Evolutionary conservation across 805 yeast genomes (phyloP), one percentile per base, ranked within the genome.

Genomic region (Isabelozyma heimii): DNA sequence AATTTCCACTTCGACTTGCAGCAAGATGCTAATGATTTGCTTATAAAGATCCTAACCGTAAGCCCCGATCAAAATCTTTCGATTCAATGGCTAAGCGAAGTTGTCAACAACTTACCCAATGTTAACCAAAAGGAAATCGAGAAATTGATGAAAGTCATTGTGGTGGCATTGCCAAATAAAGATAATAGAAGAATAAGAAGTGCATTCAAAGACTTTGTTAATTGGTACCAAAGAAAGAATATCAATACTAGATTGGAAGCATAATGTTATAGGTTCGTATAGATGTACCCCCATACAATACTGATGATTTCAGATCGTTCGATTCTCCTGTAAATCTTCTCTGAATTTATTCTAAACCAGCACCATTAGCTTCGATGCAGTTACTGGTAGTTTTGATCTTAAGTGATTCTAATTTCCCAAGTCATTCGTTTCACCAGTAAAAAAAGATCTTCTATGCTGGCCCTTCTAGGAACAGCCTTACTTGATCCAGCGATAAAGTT

Each of bases 191-290:
- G 89, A 54, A 82, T 89, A 24, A 80, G 96, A 58, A 73, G 82
- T 3, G 77, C 87, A 42, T 71, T 91, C 47, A 81, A 83, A 58
- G 92, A 87, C 61, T 92, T 91, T 62, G 82, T 89, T 38, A 82
- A 77, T 47, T 88, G 97, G 94, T 91, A 89, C 67, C 70, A 85
- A 30, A 75, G 96, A 57, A 86, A 89, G 63, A 87, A 89, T 57
- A 79, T 42, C 15, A 42, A 42, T 42, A 42, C 35, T 10, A 30
- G 35, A 30, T 13, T 30, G 8, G 35, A 30, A 30, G 10, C 35
- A 30, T 30, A 30, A 30, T 4, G n/a, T 30, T 30, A 30, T 30
- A 30, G 35, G n/a, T 30, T 30, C 35, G n/a, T 30, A 30, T 30
- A 30, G 35, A 30, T 30, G 10, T 30, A 8, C 35, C 35, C 30